Evolutionary conservation across 441 rosid genomes (phyloP), one percentile per base, ranked within the genome.

Genomic region (Biscutella auriculata): DNA sequence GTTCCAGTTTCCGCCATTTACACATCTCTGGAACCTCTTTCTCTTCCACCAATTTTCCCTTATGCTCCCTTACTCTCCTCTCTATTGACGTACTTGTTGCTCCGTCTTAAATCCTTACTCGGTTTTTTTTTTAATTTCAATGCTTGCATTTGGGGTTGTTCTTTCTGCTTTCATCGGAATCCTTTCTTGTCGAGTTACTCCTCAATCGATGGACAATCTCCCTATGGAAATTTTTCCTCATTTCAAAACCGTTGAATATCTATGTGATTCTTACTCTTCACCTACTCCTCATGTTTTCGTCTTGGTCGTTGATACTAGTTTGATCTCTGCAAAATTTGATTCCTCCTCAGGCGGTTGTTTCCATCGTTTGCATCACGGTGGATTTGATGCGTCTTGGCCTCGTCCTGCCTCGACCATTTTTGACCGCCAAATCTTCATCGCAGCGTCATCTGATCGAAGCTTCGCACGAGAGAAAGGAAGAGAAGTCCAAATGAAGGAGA

Each of bases 211-310:
- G 81, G 81, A 78, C 39, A 84, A 78, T 66, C 89, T 92, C 48
- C 95, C 94, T 8, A 89, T 84, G 26, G 97, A 92, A 80, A 94
- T 92, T 17, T 86, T 88, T 77, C 86, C 95, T 53, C 84, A 79
- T 36, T 82, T 67, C 71, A 84, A 95, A 29, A 86, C 95, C 39
- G 74, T 92, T 66, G 98, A 88, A 74, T 85, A 85, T 73, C 78
- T 77, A 37, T 68, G 63, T 14, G 39, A 35, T 28, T 52, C 84
- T 8, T 76, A 70, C 8, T 76, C 72, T 35, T 63, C 51, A 60
- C 75, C 52, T 66, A 66, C 54, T 42, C 83, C 89, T 19, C 75
- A 82, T 6, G 88, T 86, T 6, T 83, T 76, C 67, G 63, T 92
- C 72, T 88, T 92, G 72, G 90, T 92, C 28, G 57, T 92, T 1